phyloP scores from a whole-genome alignment of 805 yeast genomes.

The Komagataella ulmi region DNA sequence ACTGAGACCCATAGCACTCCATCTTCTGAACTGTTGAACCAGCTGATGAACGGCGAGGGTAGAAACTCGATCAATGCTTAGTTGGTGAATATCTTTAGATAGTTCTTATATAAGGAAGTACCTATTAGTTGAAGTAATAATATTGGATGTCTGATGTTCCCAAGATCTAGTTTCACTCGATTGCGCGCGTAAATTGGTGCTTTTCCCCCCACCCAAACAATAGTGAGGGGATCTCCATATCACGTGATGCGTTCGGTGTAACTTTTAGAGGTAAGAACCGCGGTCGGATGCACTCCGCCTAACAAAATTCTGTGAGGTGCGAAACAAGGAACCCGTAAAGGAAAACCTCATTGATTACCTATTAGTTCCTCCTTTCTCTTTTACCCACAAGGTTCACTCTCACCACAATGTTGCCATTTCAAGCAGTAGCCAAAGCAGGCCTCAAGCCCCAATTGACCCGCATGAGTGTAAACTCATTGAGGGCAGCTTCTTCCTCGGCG shows the following conservation, averaged over 20 bases:
- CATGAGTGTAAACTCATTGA: conserved; percentile 10
- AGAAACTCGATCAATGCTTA: neutral
- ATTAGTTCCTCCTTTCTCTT: neutral
- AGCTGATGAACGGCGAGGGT: conserved; percentile 56
- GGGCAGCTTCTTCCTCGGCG: conserved; percentile 32
- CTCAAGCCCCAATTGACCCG: conserved; percentile 2
- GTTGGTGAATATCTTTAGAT: neutral
- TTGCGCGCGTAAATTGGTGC: neutral
- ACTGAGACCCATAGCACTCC: conserved; percentile 26
- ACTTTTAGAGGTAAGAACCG: neutral
- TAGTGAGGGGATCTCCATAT: neutral
- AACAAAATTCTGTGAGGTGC: neutral
- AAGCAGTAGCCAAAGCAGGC: neutral
- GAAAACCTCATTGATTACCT: neutral
- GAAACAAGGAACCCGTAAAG: neutral
- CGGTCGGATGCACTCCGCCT: neutral
- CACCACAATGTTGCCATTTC: neutral
- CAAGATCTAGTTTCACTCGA: neutral
- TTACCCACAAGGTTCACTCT: neutral
- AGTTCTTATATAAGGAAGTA: too few relatives aligned
- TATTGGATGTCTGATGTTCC: neutral
- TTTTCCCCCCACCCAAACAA: neutral
- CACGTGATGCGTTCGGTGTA: neutral
- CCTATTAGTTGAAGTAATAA: neutral
- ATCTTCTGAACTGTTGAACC: conserved; percentile 72